Evolutionary conservation across 352 stramenopile genomes (phyloP), one percentile per base, ranked within the genome.

Genomic region (Halophytophthora polymorphica): DNA sequence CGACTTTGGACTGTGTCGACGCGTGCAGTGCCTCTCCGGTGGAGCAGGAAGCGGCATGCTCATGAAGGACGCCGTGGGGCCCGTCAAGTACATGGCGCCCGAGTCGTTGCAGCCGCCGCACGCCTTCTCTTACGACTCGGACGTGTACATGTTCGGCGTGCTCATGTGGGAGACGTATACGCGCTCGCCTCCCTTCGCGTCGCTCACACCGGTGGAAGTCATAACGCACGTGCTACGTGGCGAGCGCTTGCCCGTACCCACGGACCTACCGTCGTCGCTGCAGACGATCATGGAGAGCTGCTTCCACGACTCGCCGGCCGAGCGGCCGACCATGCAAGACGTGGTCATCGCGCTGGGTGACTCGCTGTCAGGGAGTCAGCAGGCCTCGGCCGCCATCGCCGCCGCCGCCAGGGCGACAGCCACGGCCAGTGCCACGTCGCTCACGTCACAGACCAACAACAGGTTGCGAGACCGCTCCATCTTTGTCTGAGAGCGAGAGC

Each of bases 81-180:
- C 82, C 11, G 70, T 93, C 47, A 89, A 89, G 75, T 93, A 89
- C 59, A 90, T 93, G 82, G 82, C 82, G 0, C 82, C 82, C 6
- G 82, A 93, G 60, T 93, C 82, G 6, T 63, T 93, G 3, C 72
- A 87, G 47, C 77, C 77, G 23, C 80, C 82, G 14, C 77, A 90
- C 36, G 56, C 71, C 40, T 90, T 90, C 39, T 93, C 82, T 29
- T 87, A 77, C 57, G 60, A 86, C 36, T 90, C 79, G 13, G 82
- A 93, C 46, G 69, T 79, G 54, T 93, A 84, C 63, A 88, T 88
- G 75, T 93, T 90, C 64, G 82, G 82, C 38, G 80, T 93, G 33
- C 61, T 93, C 17, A 88, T 90, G 77, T 93, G 77, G 75, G 82
- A 93, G 51, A 89, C 78, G 10, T 90, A 73, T 50, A 86, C 69